These are phyloP conservation scores for Aspergillus arachidicola DNA, from an alignment of 2,329 filamentous ascomycete genomes.

Conservation along the genomic window DNA sequence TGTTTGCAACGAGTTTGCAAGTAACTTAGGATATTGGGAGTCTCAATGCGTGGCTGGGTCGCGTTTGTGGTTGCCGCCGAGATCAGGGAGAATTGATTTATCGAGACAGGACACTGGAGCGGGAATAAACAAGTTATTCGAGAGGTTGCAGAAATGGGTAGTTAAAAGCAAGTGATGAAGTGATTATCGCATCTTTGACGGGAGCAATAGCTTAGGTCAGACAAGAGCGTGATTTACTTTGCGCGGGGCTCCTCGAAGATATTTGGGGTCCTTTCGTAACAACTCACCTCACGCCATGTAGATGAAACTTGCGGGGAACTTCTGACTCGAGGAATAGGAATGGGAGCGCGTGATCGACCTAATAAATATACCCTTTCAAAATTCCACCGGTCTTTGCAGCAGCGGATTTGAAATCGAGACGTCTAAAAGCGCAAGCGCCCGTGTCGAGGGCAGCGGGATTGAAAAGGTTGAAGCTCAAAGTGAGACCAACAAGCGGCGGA, in stretches of 20 bases:
- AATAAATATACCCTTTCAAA: not conserved
- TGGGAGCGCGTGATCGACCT: constrained; percentile 17
- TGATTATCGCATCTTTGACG: not conserved
- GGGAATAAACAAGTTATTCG: constrained; percentile 10
- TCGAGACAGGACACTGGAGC: not conserved
- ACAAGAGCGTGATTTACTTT: constrained; percentile 8
- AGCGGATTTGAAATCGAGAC: not conserved
- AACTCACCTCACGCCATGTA: constrained; percentile 31
- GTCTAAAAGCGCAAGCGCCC: constrained; percentile 14
- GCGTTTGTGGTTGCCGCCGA: not conserved
- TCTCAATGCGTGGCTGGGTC: not conserved
- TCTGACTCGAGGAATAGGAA: constrained; percentile 14
- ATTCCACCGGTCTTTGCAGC: not conserved
- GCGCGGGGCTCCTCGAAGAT: constrained; percentile 18
- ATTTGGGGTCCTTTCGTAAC: constrained; percentile 18
- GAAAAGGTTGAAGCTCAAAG: constrained; percentile 30
- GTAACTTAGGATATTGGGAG: not conserved
- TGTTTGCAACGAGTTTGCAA: constrained; percentile 5
- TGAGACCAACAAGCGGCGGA: constrained; percentile 40
- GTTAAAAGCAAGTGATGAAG: not conserved
- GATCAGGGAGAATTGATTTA: not conserved
- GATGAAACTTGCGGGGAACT: constrained; percentile 28
- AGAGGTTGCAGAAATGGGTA: not conserved
- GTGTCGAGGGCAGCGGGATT: constrained; percentile 21
- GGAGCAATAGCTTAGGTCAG: constrained; percentile 4